phyloP scores from a whole-genome alignment of 1,284 basidiomycete species.

The Rhodotorula mucilaginosa region DNA sequence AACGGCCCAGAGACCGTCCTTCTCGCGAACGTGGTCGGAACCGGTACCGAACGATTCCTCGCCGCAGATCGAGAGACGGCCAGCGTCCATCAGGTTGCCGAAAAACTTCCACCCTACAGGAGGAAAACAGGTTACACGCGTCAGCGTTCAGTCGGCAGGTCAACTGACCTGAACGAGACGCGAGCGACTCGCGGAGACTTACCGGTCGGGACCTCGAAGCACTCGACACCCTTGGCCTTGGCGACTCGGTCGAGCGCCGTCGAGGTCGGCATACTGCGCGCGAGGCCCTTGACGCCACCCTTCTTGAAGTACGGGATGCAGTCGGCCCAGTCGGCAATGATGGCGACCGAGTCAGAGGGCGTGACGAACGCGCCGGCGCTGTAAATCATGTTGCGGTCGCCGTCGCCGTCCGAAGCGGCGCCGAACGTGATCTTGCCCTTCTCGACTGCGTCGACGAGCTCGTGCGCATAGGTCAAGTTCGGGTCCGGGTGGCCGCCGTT shows the following conservation, averaged over 20 bases:
- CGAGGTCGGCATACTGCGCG: conserved; percentile 94
- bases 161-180: background rate
- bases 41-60: conserved; percentile 99
- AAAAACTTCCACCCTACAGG: conserved; percentile 95
- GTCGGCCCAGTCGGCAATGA: conserved; percentile 95
- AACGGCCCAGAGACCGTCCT: conserved; percentile 97
- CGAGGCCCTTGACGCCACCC: conserved; percentile 88
- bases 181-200: conserved; percentile 41
- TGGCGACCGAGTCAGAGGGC: conserved; percentile 93
- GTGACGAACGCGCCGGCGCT: conserved; percentile 92
- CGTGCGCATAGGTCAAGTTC: conserved; percentile 95
- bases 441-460: conserved; percentile 90
- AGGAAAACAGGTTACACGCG: background rate
- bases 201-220: conserved; percentile 96
- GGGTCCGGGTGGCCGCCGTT: conserved; percentile 97
- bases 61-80: conserved; percentile 92
- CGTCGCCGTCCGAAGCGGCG: conserved; percentile 95
- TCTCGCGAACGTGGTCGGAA: conserved; percentile 98
- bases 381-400: conserved; percentile 99
- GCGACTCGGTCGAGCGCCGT: conserved; percentile 97
- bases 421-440: conserved; percentile 83
- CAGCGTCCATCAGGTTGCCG: conserved; percentile 99
- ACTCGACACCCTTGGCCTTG: conserved; percentile 86
- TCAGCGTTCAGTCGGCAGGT: background rate
- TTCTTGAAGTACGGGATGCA: conserved; percentile 94